These are phyloP conservation scores for Exophiala aquamarina DNA, from an alignment of 2,329 filamentous ascomycete genomes.

Conservation along the genomic window DNA sequence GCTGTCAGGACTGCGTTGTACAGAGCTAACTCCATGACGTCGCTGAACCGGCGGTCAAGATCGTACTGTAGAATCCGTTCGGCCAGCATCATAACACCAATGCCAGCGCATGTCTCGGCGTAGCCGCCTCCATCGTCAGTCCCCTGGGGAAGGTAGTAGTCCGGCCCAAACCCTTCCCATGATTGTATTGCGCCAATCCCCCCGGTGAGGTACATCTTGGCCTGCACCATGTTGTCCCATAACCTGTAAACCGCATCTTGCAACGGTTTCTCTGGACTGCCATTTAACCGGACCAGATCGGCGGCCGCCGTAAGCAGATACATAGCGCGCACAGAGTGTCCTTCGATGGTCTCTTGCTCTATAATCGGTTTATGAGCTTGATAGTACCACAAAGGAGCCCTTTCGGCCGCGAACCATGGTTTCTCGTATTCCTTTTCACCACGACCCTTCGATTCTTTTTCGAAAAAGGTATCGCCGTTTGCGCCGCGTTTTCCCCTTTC, in stretches of 20 bases:
- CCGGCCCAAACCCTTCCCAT: constrained; percentile 61
- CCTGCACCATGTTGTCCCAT: constrained; percentile 61
- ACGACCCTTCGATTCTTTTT: constrained; percentile 53
- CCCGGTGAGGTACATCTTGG: constrained; percentile 64
- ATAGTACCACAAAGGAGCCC: constrained; percentile 48
- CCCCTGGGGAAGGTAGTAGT: constrained; percentile 60
- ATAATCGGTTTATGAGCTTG: constrained; percentile 58
- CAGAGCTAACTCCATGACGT: constrained; percentile 61
- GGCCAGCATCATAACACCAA: constrained; percentile 62
- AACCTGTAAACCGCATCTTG: constrained; percentile 46
- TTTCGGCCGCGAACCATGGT: constrained; percentile 42
- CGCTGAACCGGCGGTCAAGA: constrained; percentile 54
- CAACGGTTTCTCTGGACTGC: constrained; percentile 33
- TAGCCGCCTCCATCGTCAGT: constrained; percentile 64
- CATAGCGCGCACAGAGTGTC: constrained; percentile 61
- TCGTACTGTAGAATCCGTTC: constrained; percentile 57
- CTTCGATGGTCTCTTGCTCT: constrained; percentile 56
- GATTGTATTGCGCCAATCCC: constrained; percentile 59
- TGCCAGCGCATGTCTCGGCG: constrained; percentile 61
- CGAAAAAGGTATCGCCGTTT: constrained; percentile 54
- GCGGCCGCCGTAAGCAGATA: constrained; percentile 61
- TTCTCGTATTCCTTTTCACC: constrained; percentile 51
- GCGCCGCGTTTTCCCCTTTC: constrained; percentile 58
- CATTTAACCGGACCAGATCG: constrained; percentile 45
- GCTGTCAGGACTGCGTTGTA: constrained; percentile 62